These are phyloP conservation scores for Ogataea pilisensis DNA, from an alignment of 805 yeast genomes.

Conservation along the genomic window DNA sequence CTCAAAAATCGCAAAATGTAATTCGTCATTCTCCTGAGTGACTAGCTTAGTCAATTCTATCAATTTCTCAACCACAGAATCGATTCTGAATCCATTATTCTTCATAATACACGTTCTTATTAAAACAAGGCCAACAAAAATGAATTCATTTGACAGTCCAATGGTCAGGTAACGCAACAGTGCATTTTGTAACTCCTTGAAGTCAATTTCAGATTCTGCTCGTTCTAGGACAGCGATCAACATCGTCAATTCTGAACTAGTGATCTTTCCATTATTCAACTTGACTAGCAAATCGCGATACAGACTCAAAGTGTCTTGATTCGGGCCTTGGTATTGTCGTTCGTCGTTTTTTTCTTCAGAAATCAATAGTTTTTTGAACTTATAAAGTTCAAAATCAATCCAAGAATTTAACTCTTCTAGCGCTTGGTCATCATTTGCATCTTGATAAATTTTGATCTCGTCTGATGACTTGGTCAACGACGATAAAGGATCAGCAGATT, in stretches of 20 bases:
- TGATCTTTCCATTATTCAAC: slow-evolving; percentile 9
- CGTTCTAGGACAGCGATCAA: slow-evolving; percentile 11
- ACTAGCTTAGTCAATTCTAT: slow-evolving; percentile 11
- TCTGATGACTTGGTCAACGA: slow-evolving; percentile 16
- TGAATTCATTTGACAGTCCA: slow-evolving; percentile 6
- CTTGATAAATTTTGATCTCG: slow-evolving; percentile 18
- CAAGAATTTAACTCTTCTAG: slow-evolving; percentile 15
- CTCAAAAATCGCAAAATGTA: slow-evolving; percentile 30
- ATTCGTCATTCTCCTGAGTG: slow-evolving; percentile 12
- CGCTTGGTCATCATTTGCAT: slow-evolving; percentile 13
- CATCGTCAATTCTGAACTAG: slow-evolving; percentile 9
- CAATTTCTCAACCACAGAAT: slow-evolving; percentile 13
- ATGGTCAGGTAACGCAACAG: slow-evolving; percentile 9
- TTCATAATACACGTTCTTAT: slow-evolving; percentile 15
- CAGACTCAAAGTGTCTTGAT: not conserved
- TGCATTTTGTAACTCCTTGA: slow-evolving; percentile 8
- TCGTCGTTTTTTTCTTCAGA: not conserved
- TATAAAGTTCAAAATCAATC: slow-evolving; percentile 19
- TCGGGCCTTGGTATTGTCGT: too few species aligned
- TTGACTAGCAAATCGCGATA: slow-evolving; percentile 9
- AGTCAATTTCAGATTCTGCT: slow-evolving; percentile 1
- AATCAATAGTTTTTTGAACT: not conserved
- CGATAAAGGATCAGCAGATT: slow-evolving; percentile 23
- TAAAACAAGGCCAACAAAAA: slow-evolving; percentile 12
- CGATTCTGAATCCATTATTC: slow-evolving; percentile 3